Base-by-base conservation (phyloP, 2,329 filamentous ascomycete genomes). In the Atkinsonella texensis region DNA sequence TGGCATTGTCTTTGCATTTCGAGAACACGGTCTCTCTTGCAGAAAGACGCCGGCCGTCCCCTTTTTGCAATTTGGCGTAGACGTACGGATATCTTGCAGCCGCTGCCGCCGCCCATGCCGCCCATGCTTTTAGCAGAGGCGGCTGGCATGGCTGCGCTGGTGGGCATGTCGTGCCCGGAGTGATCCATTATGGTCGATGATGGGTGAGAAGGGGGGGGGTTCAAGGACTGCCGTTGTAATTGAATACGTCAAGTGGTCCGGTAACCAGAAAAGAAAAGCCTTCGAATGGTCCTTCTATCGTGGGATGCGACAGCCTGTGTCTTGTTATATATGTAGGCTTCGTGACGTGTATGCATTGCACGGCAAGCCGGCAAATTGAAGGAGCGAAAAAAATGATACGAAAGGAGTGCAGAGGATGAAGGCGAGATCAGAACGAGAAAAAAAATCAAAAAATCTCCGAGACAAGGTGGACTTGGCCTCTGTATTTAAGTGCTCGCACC, bases 11-110 rank as follows among this genome's bases (percentile, higher is more conserved):
- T 18, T 20, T 41, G 3, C 3, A 18, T 42, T 17, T 40, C n/a
- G 42, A 18, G n/a, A 5, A 45, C 18, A 31, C 17, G 18, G 10
- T 44, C 44, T 13, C 38, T 3, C 9, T 46, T 8, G 17, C 15
- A 31, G n/a, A 20, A 13, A 4, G 3, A 23, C 20, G 4, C 20
- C 20, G 20, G 23, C 28, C n/a, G n/a, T 17, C n/a, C 20, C n/a
- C 18, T 42, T 42, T 13, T 5, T 41, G 39, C 28, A 28, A 28
- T 8, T 28, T 28, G 28, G 28, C 7, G 7, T 8, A 5, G 33
- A 35, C 43, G n/a, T 40, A 40, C 59, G 18, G 67, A 70, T 41
- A 74, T 72, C 56, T 72, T 69, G 66, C 70, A 74, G 12, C 59
- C 56, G 49, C 35, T 53, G 41, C 56, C 52, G 48, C 48, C 48